phyloP scores from a whole-genome alignment of 345 rosid genomes.

The Murraya koenigii region DNA sequence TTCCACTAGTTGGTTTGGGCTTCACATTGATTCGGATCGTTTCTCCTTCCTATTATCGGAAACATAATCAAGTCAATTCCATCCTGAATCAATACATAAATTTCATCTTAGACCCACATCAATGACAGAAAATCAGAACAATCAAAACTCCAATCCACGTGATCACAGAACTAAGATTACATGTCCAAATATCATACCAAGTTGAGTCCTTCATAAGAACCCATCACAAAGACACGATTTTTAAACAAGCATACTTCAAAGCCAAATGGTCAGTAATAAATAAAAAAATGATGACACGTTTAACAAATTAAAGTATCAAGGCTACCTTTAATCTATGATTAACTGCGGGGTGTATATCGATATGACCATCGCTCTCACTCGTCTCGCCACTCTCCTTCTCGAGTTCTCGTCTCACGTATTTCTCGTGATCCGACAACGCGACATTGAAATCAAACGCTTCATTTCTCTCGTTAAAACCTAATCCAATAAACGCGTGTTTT shows the following conservation, averaged over 20 bases:
- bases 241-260: not conserved
- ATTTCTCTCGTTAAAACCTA: conserved; percentile 91
- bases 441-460: conserved; percentile 99
- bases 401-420: conserved; percentile 74
- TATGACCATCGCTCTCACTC: conserved; percentile 57
- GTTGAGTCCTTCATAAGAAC: not conserved
- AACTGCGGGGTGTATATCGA: conserved; percentile 97
- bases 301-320: not conserved
- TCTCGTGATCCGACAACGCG: conserved; percentile 95
- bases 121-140: not conserved
- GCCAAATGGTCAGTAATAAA: not conserved
- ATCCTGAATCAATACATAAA: not conserved
- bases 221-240: not conserved
- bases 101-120: not conserved
- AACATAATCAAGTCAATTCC: conserved; percentile 4
- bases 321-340: conserved; percentile 91
- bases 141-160: not conserved
- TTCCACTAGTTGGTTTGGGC: conserved; percentile 74
- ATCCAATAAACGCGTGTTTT: conserved; percentile 91
- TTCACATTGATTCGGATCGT: conserved; percentile 96
- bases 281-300: not conserved
- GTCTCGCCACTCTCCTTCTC: conserved; percentile 76
- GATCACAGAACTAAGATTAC: not conserved
- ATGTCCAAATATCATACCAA: not conserved
- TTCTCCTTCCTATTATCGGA: conserved; percentile 78